Conservation (phyloP, 495 filamentous ascomycete species). For the Neurospora terricola region DNA sequence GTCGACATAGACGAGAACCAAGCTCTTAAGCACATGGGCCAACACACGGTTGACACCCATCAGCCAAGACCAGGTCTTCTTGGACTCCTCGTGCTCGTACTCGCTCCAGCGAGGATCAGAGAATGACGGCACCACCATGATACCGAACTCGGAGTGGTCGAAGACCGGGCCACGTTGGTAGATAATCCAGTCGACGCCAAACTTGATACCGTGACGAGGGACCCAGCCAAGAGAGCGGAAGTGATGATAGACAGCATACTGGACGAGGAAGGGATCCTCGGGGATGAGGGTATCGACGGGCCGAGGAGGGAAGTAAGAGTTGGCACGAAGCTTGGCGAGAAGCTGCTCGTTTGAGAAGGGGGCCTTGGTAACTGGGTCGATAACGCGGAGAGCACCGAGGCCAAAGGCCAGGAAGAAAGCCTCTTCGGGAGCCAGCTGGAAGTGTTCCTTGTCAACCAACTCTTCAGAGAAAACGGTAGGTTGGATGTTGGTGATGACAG, state of each 20-base stretch:
- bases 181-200: slow-evolving; percentile 84
- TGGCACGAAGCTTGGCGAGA: slow-evolving; percentile 52
- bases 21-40: slow-evolving; percentile 73
- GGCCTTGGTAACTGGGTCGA: slow-evolving; percentile 41
- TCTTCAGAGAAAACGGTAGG: slow-evolving; percentile 3
- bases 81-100: slow-evolving; percentile 31
- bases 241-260: slow-evolving; percentile 89
- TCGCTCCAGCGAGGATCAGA: slow-evolving; percentile 63
- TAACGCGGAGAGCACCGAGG: slow-evolving; percentile 65
- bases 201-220: slow-evolving; percentile 88
- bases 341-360: slow-evolving; percentile 43
- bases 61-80: slow-evolving; percentile 78
- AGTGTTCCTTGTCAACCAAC: slow-evolving; percentile 73
- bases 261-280: slow-evolving; percentile 76
- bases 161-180: slow-evolving; percentile 95
- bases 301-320: slow-evolving; percentile 60
- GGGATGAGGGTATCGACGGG: slow-evolving; percentile 27
- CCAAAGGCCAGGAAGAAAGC: slow-evolving; percentile 83
- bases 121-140: slow-evolving; percentile 77
- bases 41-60: slow-evolving; percentile 90
- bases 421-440: slow-evolving; percentile 84
- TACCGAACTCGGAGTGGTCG: slow-evolving; percentile 83
- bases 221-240: slow-evolving; percentile 96
- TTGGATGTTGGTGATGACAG: background rate
- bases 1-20: slow-evolving; percentile 85